These are phyloP conservation scores for Nakazawaea wickerhamii DNA, from an alignment of 805 yeast genomes.

Conservation along the genomic window DNA sequence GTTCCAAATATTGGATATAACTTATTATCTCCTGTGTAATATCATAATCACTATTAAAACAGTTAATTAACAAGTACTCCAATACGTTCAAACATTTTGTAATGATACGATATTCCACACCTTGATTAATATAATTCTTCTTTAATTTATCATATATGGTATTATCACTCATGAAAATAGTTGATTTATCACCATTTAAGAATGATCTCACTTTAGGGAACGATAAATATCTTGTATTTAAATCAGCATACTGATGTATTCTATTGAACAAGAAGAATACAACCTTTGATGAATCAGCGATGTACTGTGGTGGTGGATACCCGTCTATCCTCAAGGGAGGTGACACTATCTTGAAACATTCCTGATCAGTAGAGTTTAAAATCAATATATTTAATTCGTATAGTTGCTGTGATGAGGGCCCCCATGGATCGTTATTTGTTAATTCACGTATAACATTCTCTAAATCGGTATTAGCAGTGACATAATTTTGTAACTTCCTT, in stretches of 20 bases:
- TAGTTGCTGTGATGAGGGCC: slow-evolving; percentile 41
- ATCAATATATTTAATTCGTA: slow-evolving; percentile 23
- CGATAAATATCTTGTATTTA: background rate
- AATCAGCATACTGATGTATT: slow-evolving; percentile 2
- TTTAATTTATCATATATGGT: slow-evolving; percentile 19
- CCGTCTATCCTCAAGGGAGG: slow-evolving; percentile 2
- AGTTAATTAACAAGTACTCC: slow-evolving; percentile 23
- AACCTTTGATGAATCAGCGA: slow-evolving; percentile 17
- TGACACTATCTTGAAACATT: slow-evolving; percentile 13
- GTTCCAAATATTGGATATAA: slow-evolving; percentile 15
- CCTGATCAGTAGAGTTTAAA: slow-evolving; percentile 13
- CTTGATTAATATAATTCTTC: slow-evolving; percentile 22
- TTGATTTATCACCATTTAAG: slow-evolving; percentile 4
- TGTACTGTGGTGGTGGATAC: slow-evolving; percentile 6
- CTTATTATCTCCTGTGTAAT: slow-evolving; percentile 17
- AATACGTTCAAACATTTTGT: slow-evolving; percentile 22
- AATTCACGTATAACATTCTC: slow-evolving; percentile 34
- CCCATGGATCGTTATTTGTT: slow-evolving; percentile 49
- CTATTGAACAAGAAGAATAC: slow-evolving; percentile 2
- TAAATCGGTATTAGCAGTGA: slow-evolving; percentile 25
- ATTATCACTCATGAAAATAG: slow-evolving; percentile 8
- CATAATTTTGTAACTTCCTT: slow-evolving; percentile 31
- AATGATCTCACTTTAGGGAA: slow-evolving; percentile 12
- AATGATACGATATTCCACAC: slow-evolving; percentile 23
- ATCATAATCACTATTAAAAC: slow-evolving; percentile 21